Percentiles rank a stretch among this genome's conserved stretches.
phyloP scores from a whole-genome alignment of 805 yeast genomes.

The Gaillardinia entomophila region DNA sequence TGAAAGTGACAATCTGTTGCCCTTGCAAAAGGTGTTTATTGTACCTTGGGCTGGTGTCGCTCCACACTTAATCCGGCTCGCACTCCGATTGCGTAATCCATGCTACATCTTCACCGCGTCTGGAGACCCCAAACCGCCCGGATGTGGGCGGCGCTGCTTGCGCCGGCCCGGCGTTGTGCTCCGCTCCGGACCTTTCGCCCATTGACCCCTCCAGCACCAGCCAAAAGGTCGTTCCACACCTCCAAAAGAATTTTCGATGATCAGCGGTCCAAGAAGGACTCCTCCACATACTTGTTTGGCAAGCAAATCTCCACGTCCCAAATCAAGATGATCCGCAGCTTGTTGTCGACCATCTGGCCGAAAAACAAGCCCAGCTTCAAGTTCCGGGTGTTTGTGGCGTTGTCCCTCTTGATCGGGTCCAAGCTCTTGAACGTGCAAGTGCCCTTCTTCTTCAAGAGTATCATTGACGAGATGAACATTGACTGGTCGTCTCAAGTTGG shows the following conservation, averaged over 20 bases:
- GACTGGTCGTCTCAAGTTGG: slow-evolving; percentile 70
- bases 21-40: no score
- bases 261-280: slow-evolving; percentile 5
- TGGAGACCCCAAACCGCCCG: no score
- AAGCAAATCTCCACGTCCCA: slow-evolving; percentile 34
- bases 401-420: slow-evolving; percentile 68
- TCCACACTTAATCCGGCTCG: no score
- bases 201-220: not conserved
- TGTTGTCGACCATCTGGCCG: slow-evolving; percentile 78
- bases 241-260: not conserved
- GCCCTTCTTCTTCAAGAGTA: slow-evolving; percentile 84
- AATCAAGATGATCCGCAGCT: slow-evolving; percentile 53
- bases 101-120: no score
- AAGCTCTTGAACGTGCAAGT: slow-evolving; percentile 91
- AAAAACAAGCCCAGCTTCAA: slow-evolving; percentile 60
- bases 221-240: not conserved
- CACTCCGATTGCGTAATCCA: no score
- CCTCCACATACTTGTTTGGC: slow-evolving; percentile 18
- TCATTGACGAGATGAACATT: slow-evolving; percentile 87
- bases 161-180: no score
- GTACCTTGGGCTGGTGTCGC: no score
- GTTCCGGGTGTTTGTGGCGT: slow-evolving; percentile 69
- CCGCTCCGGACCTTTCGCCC: no score
- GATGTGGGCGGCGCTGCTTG: no score
- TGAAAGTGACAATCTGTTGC: no score